Evolutionary conservation across 306 rosid genomes (phyloP).

Genomic region (Medicago ruthenica): DNA sequence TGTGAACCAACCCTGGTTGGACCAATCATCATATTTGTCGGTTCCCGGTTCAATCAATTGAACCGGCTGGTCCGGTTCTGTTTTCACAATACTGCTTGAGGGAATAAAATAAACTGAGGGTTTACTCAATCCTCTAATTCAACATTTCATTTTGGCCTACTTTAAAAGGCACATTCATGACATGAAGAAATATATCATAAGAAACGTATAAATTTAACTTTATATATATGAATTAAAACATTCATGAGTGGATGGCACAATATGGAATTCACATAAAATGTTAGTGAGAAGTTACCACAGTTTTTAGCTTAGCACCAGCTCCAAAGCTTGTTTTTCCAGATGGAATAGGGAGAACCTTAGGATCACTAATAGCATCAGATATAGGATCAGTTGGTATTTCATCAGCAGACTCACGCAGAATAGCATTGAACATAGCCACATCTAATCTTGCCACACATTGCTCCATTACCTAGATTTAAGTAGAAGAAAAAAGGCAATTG

Average conservation of each 20-base stretch:
- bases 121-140: too few relatives aligned
- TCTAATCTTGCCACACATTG: conserved; percentile 91
- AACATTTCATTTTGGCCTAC: neutral
- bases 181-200: neutral
- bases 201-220: too few relatives aligned
- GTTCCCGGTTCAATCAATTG: too few relatives aligned
- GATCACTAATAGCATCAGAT: conserved; percentile 89
- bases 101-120: too few relatives aligned
- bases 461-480: conserved; percentile 79
- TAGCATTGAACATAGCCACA: conserved; percentile 98
- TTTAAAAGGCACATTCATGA: conserved; percentile 14
- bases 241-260: too few relatives aligned
- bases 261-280: neutral
- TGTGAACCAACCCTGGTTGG: too few relatives aligned
- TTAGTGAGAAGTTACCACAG: conserved; percentile 58
- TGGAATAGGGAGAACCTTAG: conserved; percentile 79
- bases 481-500: conserved; percentile 11
- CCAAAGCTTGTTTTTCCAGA: conserved; percentile 89
- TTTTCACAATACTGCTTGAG: too few relatives aligned
- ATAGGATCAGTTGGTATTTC: conserved; percentile 94
- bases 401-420: conserved; percentile 87
- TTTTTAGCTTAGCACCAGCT: conserved; percentile 91
- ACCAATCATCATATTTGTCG: too few relatives aligned
- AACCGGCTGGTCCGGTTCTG: too few relatives aligned
- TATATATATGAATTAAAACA: neutral